A percentile compares a stretch with the other conserved stretches of the same genome.
Conservation (phyloP, 2,329 filamentous ascomycete genomes). For the Venturia nashicola region DNA sequence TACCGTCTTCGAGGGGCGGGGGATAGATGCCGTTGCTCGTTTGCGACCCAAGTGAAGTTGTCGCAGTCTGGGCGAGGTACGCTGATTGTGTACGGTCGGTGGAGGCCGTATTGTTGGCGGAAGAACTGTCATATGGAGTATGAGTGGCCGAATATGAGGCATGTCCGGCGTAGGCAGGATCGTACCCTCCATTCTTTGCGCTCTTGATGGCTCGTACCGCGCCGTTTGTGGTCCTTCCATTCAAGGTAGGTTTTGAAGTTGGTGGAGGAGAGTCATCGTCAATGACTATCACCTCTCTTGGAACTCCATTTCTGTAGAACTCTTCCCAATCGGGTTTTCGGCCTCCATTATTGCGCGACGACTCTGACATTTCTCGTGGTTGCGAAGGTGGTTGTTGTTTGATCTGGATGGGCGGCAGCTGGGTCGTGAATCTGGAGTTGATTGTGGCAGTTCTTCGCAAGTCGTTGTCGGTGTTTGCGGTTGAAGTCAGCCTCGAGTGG, state of each 20-base stretch:
- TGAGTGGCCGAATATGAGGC: constrained; percentile 61
- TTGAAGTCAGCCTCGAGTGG: constrained; percentile 14
- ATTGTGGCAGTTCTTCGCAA: constrained; percentile 20
- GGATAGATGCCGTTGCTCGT: constrained; percentile 50
- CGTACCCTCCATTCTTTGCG: constrained; percentile 58
- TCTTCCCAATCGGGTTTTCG: constrained; percentile 27
- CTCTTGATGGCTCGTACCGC: constrained; percentile 52
- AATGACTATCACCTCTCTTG: constrained; percentile 40
- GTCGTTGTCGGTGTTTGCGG: constrained; percentile 17
- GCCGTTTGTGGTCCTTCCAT: constrained; percentile 26
- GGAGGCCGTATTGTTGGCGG: constrained; percentile 56
- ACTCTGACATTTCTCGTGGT: constrained; percentile 1
- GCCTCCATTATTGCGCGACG: constrained; percentile 12
- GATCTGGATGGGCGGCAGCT: constrained; percentile 7
- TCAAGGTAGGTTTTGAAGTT: constrained; percentile 12
- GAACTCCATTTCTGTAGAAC: constrained; percentile 32
- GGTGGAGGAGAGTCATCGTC: constrained; percentile 32
- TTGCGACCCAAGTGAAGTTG: constrained; percentile 69
- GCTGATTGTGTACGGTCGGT: constrained; percentile 74
- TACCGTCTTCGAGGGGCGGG: constrained; percentile 44
- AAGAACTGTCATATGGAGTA: constrained; percentile 56
- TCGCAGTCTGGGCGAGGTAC: constrained; percentile 68
- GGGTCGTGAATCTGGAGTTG: constrained; percentile 14
- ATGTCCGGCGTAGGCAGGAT: constrained; percentile 57
- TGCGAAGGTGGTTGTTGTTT: background rate